Evolutionary conservation across 441 rosid genomes (phyloP).

Genomic region (Jatropha podagrica): DNA sequence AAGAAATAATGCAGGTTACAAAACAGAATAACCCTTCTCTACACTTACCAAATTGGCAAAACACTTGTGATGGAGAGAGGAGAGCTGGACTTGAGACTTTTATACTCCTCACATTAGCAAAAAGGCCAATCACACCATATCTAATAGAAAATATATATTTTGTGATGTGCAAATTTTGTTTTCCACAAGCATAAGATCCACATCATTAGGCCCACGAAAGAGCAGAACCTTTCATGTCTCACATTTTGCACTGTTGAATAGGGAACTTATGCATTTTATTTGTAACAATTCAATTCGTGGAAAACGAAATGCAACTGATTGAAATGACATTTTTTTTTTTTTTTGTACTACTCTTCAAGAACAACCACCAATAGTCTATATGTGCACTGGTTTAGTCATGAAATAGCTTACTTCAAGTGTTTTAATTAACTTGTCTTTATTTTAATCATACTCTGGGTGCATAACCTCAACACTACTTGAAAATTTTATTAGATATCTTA

Average conservation of each 20-base stretch:
- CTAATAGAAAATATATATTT: neutral
- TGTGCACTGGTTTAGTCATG: neutral
- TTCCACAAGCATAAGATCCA: constrained; percentile 15
- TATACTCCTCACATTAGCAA: too few relatives aligned
- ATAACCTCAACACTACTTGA: too few relatives aligned
- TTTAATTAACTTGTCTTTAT: too few relatives aligned
- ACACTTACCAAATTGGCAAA: too few relatives aligned
- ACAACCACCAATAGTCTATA: neutral
- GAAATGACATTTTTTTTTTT: constrained; percentile 16
- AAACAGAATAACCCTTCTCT: too few relatives aligned
- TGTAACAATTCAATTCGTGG: neutral
- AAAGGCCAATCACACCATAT: too few relatives aligned
- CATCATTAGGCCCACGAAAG: constrained; percentile 8
- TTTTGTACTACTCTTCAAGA: neutral
- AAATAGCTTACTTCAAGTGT: too few relatives aligned
- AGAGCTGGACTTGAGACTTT: too few relatives aligned
- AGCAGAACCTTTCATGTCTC: constrained; percentile 6
- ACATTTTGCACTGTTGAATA: constrained; percentile 5
- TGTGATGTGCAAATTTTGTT: constrained; percentile 1
- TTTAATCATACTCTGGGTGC: too few relatives aligned
- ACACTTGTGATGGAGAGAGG: too few relatives aligned
- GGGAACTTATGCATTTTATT: constrained; percentile 5
- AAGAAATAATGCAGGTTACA: too few relatives aligned
- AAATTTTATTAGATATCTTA: too few relatives aligned
- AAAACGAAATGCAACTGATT: constrained; percentile 14